These are phyloP conservation scores for Hypoxylon rubiginosum DNA, from an alignment of 2,329 filamentous ascomycete genomes.

Conservation along the genomic window DNA sequence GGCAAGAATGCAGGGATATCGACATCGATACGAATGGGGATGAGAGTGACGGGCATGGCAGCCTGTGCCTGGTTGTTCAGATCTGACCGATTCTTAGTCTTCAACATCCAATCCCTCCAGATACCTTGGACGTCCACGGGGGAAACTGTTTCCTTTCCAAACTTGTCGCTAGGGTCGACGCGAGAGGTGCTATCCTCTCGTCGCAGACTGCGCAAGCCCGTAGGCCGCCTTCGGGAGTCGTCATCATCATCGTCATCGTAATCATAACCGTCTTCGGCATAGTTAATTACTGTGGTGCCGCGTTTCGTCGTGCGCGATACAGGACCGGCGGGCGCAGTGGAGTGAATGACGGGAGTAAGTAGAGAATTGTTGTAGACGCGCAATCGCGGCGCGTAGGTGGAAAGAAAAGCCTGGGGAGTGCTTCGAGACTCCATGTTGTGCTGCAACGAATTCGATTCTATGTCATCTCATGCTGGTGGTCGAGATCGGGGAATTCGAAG, in stretches of 20 bases:
- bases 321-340: constrained; percentile 73
- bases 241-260: constrained; percentile 81
- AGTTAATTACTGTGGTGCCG: constrained; percentile 96
- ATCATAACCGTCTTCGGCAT: constrained; percentile 95
- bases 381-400: constrained; percentile 90
- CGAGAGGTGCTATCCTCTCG: constrained; percentile 77
- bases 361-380: constrained; percentile 93
- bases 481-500: constrained; percentile 11
- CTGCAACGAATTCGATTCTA: constrained; percentile 19
- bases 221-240: constrained; percentile 81
- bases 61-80: constrained; percentile 75
- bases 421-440: constrained; percentile 62
- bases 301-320: constrained; percentile 92
- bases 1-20: constrained; percentile 86
- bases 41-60: constrained; percentile 86
- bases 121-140: constrained; percentile 91
- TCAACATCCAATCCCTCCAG: constrained; percentile 96
- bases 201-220: constrained; percentile 85
- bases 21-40: constrained; percentile 96
- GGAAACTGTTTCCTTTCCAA: constrained; percentile 83
- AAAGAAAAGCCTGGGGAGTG: constrained; percentile 86
- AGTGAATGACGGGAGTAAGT: constrained; percentile 84
- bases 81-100: constrained; percentile 71
- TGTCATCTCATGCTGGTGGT: constrained; percentile 38
- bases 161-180: constrained; percentile 77